These are phyloP conservation scores for Neonectria coccinea DNA, from an alignment of 2,329 filamentous ascomycete species.

Conservation along the genomic window DNA sequence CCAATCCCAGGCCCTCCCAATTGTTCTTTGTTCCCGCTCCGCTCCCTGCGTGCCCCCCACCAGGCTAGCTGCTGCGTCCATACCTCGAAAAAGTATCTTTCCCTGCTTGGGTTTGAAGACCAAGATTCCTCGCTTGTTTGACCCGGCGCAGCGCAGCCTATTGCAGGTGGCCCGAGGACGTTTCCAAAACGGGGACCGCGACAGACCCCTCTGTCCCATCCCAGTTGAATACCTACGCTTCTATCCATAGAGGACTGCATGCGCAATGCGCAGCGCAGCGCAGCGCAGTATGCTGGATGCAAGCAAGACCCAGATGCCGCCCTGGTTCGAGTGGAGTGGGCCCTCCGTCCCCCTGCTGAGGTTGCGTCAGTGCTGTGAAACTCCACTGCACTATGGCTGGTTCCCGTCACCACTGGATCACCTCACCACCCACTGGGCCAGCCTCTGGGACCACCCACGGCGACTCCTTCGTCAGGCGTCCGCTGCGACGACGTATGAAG, in stretches of 20 bases:
- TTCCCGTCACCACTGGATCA: slow-evolving; percentile 15
- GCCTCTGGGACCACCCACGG: slow-evolving; percentile 15
- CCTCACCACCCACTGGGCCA: slow-evolving; percentile 5
- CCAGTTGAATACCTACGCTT: slow-evolving; percentile 13
- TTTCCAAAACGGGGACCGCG: slow-evolving; percentile 4
- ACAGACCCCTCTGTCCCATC: slow-evolving; percentile 12
- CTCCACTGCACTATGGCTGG: slow-evolving; percentile 13
- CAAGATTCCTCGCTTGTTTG: slow-evolving; percentile 16
- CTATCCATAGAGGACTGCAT: slow-evolving; percentile 11
- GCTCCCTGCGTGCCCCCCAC: slow-evolving; percentile 21
- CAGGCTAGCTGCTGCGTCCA: slow-evolving; percentile 15
- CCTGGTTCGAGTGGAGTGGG: slow-evolving; percentile 23
- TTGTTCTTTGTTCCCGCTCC: slow-evolving; percentile 19
- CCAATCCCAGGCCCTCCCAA: slow-evolving; percentile 26
- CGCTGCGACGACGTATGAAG: slow-evolving; percentile 9
- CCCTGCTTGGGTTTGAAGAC: slow-evolving; percentile 7
- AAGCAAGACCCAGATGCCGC: slow-evolving; percentile 27
- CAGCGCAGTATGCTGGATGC: background rate
- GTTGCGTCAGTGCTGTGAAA: slow-evolving; percentile 28
- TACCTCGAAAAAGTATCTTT: slow-evolving; percentile 20
- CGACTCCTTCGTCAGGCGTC: slow-evolving; percentile 22
- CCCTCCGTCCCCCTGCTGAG: slow-evolving; percentile 21
- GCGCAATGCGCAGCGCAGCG: background rate
- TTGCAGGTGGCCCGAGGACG: slow-evolving; percentile 10
- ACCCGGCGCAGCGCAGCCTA: slow-evolving; percentile 9